Base-by-base conservation (phyloP, 768 basidiomycete species). In the Trametes coccinea region DNA sequence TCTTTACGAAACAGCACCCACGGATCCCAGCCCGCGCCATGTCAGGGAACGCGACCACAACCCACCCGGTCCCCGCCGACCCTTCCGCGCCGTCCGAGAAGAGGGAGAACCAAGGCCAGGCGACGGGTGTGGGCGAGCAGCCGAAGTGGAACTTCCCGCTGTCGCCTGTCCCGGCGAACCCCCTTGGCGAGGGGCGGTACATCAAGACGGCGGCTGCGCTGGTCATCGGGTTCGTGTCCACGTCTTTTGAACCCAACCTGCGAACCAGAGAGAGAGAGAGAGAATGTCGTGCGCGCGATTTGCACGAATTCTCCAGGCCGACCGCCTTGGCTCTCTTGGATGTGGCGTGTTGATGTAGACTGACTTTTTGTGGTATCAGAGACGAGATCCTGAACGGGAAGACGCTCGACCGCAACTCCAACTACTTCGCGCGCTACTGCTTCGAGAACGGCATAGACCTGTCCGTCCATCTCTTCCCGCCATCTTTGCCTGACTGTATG, bases 361-460 rank as follows among this genome's bases (percentile, higher is more conserved):
- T 49, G 27, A 39, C 22, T 13, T 16, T 2, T 22, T 31, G 2
- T 16, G 13, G 39, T 49, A 6, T 54, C 66, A 93, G 93, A 8
- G 93, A 95, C 73, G 93, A 96, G 69, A 93, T 96, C 39, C 76
- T 98, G 54, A 96, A 96, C 64, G 95, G 94, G 46, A 93, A 94
- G 81, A 93, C 92, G 0, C 82, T 84, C 50, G 92, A 93, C 73
- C 78, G 83, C 13, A 93, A 94, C 75, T 90, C 90, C 2, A 84
- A 94, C 72, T 90, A 85, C 75, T 92, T 96, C 69, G 92, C 93
- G 2, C 86, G 86, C 68, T 93, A 86, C 71, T 91, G 91, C 70
- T 98, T 97, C 71, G 89, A 95, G 69, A 83, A 92, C 54, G 95
- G 90, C 2, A 82, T 93, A 34, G 84, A 92, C 61, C 73, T 95